Conservation (phyloP, 805 yeast genomes). For the Saccharomycopsis fermentans region DNA sequence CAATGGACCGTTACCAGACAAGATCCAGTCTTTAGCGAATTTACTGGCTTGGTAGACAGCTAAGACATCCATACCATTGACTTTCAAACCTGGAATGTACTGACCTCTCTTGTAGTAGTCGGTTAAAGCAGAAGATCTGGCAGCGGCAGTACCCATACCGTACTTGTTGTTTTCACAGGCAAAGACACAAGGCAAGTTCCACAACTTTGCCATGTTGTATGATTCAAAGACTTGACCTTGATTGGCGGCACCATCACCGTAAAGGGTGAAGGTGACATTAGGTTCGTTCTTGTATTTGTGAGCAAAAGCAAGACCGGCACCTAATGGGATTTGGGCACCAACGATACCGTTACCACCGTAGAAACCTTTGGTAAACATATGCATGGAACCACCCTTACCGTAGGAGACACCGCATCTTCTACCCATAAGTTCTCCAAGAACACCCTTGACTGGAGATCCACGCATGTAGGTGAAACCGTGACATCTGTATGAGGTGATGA, state of each 20-base stretch:
- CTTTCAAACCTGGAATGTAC: conserved; percentile 96
- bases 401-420: conserved; percentile 87
- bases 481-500: conserved; percentile 96
- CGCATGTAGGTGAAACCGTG: conserved; percentile 97
- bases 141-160: conserved; percentile 99
- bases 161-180: conserved; percentile 98
- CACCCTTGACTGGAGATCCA: conserved; percentile 84
- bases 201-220: conserved; percentile 97
- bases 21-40: conserved; percentile 94
- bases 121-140: conserved; percentile 93
- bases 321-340: conserved; percentile 98
- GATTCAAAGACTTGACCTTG: conserved; percentile 99
- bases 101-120: conserved; percentile 99
- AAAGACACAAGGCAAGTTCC: conserved; percentile 91
- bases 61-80: conserved; percentile 96
- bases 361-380: conserved; percentile 91
- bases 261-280: conserved; percentile 76
- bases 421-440: conserved; percentile 95
- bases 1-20: conserved; percentile 89
- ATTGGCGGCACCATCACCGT: conserved; percentile 99
- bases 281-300: conserved; percentile 84
- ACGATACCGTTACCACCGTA: conserved; percentile 99
- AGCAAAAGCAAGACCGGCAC: conserved; percentile 97
- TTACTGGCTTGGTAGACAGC: conserved; percentile 94
- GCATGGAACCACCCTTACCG: conserved; percentile 99